A percentile compares a stretch with the other conserved stretches of the same genome.
phyloP scores from a whole-genome alignment of 2,329 filamentous ascomycete species.

The Metarhizium anisopliae region DNA sequence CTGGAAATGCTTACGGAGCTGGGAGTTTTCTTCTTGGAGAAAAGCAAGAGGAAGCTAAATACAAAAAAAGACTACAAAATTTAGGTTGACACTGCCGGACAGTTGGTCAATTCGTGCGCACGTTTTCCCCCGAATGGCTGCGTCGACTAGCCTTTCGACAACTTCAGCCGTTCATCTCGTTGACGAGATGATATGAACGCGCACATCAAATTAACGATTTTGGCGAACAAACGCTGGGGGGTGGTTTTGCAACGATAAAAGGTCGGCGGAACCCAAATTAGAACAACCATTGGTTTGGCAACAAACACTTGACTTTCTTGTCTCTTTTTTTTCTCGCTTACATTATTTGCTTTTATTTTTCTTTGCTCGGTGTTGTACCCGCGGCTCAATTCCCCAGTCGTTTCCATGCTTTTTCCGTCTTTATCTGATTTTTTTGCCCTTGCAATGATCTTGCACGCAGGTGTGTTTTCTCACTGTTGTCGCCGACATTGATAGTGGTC shows the following conservation, averaged over 20 bases:
- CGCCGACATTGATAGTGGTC: not conserved
- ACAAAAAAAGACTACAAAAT: not conserved
- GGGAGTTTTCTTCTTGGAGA: not conserved
- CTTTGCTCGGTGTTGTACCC: not conserved
- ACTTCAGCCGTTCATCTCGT: constrained; percentile 7
- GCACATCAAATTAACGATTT: constrained; percentile 1
- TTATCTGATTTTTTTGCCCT: not conserved
- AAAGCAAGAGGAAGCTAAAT: not conserved
- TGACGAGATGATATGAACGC: constrained; percentile 10
- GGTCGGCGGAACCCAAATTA: constrained; percentile 6
- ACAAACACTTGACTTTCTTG: constrained; percentile 7
- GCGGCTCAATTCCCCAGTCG: not conserved
- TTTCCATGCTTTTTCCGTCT: not conserved
- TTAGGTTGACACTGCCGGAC: constrained; percentile 12
- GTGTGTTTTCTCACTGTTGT: not conserved
- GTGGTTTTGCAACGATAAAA: constrained; percentile 3
- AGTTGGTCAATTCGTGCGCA: constrained; percentile 7
- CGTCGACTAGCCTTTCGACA: not conserved
- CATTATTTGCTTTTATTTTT: not conserved
- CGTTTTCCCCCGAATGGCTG: not conserved
- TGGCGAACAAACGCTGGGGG: constrained; percentile 1
- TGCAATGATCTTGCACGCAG: not conserved
- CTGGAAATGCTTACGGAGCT: not conserved
- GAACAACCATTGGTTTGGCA: constrained; percentile 12
- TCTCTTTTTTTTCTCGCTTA: not conserved